Percentiles rank a stretch among this genome's conserved stretches.
Conservation (phyloP, 805 yeast species). For the Myxozyma mucilagina region DNA sequence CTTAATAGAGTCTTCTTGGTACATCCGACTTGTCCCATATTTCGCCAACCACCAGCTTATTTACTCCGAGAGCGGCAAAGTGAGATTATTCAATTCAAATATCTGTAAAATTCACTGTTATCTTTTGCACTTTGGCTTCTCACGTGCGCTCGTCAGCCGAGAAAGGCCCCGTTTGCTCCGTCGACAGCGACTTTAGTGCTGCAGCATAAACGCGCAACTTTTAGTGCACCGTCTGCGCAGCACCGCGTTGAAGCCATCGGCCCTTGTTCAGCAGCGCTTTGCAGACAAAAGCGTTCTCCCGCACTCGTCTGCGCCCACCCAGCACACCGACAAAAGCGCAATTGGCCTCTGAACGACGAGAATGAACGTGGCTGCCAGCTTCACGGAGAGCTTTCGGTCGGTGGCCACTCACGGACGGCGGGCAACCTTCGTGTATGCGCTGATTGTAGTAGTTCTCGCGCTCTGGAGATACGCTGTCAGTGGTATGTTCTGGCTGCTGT, state of each 20-base stretch:
- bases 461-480: slow-evolving; percentile 23
- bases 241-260: not conserved
- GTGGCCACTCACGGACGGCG: slow-evolving; percentile 14
- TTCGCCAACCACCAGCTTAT: no score
- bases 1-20: no score
- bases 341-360: no score
- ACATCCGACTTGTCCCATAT: no score
- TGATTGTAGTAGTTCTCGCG: slow-evolving; percentile 20
- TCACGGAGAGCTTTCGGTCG: not conserved
- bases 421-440: slow-evolving; percentile 17
- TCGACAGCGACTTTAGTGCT: not conserved
- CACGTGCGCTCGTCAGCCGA: no score
- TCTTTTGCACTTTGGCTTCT: no score
- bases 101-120: no score
- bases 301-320: not conserved
- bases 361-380: not conserved
- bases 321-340: not conserved
- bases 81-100: no score
- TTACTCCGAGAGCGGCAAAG: no score
- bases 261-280: not conserved
- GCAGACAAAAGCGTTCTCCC: not conserved
- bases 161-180: no score
- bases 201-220: slow-evolving; percentile 6
- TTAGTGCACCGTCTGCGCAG: not conserved
- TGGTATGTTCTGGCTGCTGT: slow-evolving; percentile 11